Conservation (phyloP, 2,329 filamentous ascomycete species). For the Hypoxylon rubiginosum region DNA sequence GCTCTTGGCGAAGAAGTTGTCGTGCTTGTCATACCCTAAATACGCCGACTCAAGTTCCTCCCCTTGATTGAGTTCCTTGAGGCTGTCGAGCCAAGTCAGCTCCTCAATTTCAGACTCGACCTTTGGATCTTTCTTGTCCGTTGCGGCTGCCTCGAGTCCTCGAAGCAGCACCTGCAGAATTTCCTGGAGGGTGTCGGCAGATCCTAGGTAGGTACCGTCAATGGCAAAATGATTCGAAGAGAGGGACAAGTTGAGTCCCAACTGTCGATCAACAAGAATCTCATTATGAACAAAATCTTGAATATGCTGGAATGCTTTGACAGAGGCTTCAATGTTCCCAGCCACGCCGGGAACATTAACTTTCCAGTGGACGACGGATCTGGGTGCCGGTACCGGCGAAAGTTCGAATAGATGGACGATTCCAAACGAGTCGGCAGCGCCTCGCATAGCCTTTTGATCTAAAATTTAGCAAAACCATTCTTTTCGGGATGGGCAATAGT, state of each 20-base stretch:
- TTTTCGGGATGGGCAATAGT: not conserved
- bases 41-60: too few species aligned
- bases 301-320: conserved; percentile 43
- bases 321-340: conserved; percentile 35
- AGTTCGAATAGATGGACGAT: conserved; percentile 56
- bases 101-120: conserved; percentile 15
- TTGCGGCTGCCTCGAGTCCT: conserved; percentile 22
- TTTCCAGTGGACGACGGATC: conserved; percentile 55
- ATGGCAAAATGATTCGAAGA: conserved; percentile 46
- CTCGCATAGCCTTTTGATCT: conserved; percentile 54
- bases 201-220: conserved; percentile 53
- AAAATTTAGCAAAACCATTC: not conserved
- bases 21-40: conserved; percentile 39
- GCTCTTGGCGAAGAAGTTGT: conserved; percentile 55
- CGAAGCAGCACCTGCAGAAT: conserved; percentile 41
- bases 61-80: conserved; percentile 41
- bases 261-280: conserved; percentile 47
- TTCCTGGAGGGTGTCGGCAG: conserved; percentile 41
- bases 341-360: conserved; percentile 38
- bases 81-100: conserved; percentile 44
- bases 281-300: conserved; percentile 53
- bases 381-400: conserved; percentile 51
- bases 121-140: not conserved
- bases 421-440: conserved; percentile 58
- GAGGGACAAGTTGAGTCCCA: conserved; percentile 50